These are phyloP conservation scores for Aspergillus puulaauensis DNA, from an alignment of 2,329 filamentous ascomycete genomes.

Conservation along the genomic window DNA sequence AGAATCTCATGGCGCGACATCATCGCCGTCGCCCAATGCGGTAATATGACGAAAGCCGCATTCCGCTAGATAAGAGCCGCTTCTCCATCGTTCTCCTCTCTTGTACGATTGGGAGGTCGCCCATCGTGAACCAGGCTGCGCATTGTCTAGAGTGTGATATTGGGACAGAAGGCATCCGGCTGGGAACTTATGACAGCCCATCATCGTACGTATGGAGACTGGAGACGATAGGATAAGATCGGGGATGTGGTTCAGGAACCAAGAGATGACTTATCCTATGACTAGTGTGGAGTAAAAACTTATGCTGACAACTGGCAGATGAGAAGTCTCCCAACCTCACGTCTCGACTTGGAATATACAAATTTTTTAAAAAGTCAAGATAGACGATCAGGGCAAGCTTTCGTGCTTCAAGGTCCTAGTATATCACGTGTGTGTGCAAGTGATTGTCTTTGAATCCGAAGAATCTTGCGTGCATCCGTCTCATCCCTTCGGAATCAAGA, in stretches of 20 bases:
- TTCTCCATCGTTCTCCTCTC: neutral
- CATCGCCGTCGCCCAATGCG: constrained; percentile 16
- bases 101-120: neutral
- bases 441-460: neutral
- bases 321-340: neutral
- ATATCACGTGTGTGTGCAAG: neutral
- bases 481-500: neutral
- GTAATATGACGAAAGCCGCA: constrained; percentile 16
- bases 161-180: neutral
- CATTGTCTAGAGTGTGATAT: neutral
- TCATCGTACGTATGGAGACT: neutral
- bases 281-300: constrained; percentile 1
- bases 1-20: constrained; percentile 30
- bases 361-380: neutral
- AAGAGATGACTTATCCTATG: neutral
- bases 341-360: neutral
- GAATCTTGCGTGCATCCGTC: neutral
- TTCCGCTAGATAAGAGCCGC: neutral
- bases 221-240: neutral
- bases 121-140: neutral
- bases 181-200: neutral
- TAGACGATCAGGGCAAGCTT: neutral
- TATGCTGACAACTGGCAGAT: neutral
- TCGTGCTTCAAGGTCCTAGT: neutral
- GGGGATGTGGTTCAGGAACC: neutral